Base-by-base conservation (phyloP, 169 alveolate genomes). In the Plasmodium cynomolgi region DNA sequence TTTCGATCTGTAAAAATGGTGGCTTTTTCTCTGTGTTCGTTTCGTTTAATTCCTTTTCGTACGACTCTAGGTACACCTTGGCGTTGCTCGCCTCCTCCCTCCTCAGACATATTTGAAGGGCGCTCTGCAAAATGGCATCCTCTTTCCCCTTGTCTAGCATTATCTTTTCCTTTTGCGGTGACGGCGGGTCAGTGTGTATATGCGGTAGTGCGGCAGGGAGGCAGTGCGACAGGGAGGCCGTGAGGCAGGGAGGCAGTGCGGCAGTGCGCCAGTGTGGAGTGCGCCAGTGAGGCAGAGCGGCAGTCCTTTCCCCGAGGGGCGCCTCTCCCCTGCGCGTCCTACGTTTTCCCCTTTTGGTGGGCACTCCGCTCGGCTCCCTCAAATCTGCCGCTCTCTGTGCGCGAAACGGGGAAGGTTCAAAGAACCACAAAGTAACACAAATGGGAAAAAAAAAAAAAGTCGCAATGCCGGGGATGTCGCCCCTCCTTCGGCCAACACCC, bases 71-170 rank as follows among this genome's bases (percentile, higher is more conserved):
- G 54, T 80, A 29, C 17, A 80, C 31, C 37, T 88, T 88, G 11
- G 44, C 50, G 34, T 62, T 88, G 34, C 83, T 88, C 26, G 79
- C 44, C 50, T 29, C 94, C 26, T 88, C 81, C 72, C 71, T 88
- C 50, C 83, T 88, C 58, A 88, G 54, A 33, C 94, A 88, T 88
- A 88, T 88, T 80, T 88, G 94, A 26, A 88, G 74, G 23, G 44
- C 82, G 20, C 73, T 88, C 34, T 88, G 94, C 81, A 88, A 34
- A 33, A 88, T 6, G 3, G 54, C 31, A 29, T 88, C 94, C 73
- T 88, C 94, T 17, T 62, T 80, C 11, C 34, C 72, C 50, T 58
- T 88, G 34, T 86, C 84, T 81, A 75, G 39, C 93, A 86, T 86
- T 77, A 26, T 26, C 39, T 0, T 83, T 4, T 84, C 54, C 39